These are phyloP conservation scores for Saksenaea oblongispora DNA, from an alignment of 371 early-diverging fungal species.

Conservation along the genomic window DNA sequence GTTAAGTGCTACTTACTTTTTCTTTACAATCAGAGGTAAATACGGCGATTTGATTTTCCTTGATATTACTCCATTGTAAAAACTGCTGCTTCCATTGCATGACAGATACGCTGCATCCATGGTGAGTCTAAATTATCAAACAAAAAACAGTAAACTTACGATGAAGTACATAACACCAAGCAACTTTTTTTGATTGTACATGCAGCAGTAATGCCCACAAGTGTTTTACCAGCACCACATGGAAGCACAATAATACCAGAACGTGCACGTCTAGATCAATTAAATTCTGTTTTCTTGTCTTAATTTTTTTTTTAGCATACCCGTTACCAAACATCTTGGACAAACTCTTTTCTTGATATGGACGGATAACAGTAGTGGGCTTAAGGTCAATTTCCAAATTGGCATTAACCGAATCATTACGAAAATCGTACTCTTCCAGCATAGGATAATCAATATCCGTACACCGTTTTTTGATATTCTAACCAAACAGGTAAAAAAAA, in stretches of 20 bases:
- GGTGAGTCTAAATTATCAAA: not conserved
- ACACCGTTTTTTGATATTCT: conserved; percentile 91
- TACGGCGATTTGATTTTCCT: conserved; percentile 89
- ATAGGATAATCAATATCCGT: conserved; percentile 96
- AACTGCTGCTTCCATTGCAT: conserved; percentile 99
- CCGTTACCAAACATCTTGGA: conserved; percentile 99
- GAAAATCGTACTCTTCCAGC: conserved; percentile 99
- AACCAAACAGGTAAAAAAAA: not conserved
- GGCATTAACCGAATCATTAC: conserved; percentile 86
- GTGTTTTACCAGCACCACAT: conserved; percentile 99
- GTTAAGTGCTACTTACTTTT: conserved; percentile 46
- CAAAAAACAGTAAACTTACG: conserved; percentile 35
- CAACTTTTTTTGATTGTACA: conserved; percentile 98
- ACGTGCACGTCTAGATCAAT: conserved; percentile 72
- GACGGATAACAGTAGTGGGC: conserved; percentile 94
- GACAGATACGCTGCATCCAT: conserved; percentile 81
- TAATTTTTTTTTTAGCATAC: conserved; percentile 11
- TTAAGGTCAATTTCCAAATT: conserved; percentile 96
- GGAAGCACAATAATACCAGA: conserved; percentile 99
- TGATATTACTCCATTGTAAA: conserved; percentile 92
- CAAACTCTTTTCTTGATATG: conserved; percentile 98
- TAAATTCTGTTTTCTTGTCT: conserved; percentile 1
- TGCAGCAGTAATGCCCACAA: conserved; percentile 99
- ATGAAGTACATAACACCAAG: conserved; percentile 97
- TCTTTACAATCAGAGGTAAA: conserved; percentile 98